These are phyloP conservation scores for Gracilariopsis chorda DNA, from an alignment of 23 red algal species.

Conservation along the genomic window DNA sequence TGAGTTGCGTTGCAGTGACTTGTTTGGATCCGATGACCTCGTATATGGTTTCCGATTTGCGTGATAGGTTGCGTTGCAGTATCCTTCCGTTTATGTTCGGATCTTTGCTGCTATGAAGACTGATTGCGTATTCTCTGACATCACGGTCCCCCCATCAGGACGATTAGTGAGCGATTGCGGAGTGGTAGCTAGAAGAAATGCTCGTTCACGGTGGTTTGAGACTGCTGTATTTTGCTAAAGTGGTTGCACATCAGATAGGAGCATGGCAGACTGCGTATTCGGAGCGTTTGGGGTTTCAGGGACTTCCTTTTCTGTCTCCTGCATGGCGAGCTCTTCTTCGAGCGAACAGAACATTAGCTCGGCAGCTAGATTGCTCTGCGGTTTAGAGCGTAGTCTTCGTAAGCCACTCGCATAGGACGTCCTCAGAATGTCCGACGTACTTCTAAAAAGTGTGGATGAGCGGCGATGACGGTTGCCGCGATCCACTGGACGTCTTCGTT, in stretches of 20 bases:
- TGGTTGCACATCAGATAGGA: no score
- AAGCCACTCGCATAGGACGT: constrained; percentile 6
- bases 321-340: constrained; percentile 33
- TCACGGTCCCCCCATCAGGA: background rate
- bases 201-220: background rate
- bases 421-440: background rate
- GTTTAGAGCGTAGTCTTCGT: constrained; percentile 28
- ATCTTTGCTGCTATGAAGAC: background rate
- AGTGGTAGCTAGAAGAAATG: background rate
- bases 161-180: background rate
- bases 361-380: background rate
- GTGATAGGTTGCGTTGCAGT: background rate
- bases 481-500: background rate
- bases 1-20: background rate
- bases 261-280: no score
- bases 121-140: background rate
- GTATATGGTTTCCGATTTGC: background rate
- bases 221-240: no score
- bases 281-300: no score
- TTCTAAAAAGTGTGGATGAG: background rate
- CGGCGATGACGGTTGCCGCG: background rate
- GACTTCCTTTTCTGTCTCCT: no score
- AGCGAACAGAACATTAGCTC: constrained; percentile 34
- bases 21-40: background rate
- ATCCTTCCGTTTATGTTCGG: background rate